Percentiles rank a stretch among this genome's conserved stretches.
Conservation (phyloP, 2,329 filamentous ascomycete species). For the Paraphoma chrysanthemicola region DNA sequence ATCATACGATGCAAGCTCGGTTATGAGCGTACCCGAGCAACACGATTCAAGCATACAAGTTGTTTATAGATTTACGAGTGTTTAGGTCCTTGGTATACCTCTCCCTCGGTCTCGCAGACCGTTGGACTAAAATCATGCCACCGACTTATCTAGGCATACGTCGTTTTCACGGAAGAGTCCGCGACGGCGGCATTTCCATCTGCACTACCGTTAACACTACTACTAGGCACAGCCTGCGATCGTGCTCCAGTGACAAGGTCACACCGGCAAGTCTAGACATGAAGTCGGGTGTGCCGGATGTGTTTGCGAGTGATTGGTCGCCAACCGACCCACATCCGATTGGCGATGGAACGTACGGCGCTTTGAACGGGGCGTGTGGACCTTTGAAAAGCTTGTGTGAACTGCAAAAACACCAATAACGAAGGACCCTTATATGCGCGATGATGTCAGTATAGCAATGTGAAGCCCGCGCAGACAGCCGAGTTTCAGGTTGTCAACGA, state of each 20-base stretch:
- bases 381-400: conserved; percentile 5
- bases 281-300: background rate
- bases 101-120: no score
- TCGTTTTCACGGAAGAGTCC: no score
- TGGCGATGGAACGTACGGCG: conserved; percentile 2
- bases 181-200: no score
- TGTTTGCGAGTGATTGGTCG: background rate
- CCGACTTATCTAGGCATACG: no score
- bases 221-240: conserved; percentile 5
- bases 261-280: background rate
- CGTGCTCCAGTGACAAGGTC: background rate
- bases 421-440: background rate
- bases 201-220: no score
- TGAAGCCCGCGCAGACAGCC: background rate
- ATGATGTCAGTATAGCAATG: conserved; percentile 4
- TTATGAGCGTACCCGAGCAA: no score
- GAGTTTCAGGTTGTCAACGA: conserved; percentile 1
- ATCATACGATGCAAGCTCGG: no score
- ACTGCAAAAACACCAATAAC: background rate
- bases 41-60: no score
- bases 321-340: background rate
- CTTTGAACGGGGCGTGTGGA: background rate
- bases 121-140: no score
- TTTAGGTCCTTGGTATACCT: no score
- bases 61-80: no score